phyloP scores from a whole-genome alignment of 192 early-diverging fungal species.

The Entophlyctis luteolus region DNA sequence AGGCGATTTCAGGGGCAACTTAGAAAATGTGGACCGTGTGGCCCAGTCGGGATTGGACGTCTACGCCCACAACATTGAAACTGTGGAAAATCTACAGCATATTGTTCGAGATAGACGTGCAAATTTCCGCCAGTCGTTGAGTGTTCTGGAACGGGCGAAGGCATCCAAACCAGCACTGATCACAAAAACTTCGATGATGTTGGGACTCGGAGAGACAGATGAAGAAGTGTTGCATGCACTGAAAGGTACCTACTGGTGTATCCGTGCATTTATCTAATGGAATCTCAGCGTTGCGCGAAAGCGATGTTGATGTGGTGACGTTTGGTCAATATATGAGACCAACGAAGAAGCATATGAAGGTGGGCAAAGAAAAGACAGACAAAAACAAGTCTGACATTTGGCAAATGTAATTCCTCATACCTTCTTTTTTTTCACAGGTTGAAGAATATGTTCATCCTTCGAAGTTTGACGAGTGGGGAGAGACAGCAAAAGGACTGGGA shows the following conservation, averaged over 20 bases:
- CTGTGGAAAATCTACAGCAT: conserved; percentile 84
- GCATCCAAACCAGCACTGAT: conserved; percentile 70
- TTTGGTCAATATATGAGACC: conserved; percentile 99
- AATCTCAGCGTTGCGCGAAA: conserved; percentile 62
- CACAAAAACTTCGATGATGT: conserved; percentile 98
- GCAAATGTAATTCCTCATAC: no score
- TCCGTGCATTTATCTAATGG: neutral
- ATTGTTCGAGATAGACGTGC: conserved; percentile 90
- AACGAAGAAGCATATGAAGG: conserved; percentile 98
- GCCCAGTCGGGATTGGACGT: conserved; percentile 91
- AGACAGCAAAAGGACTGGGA: conserved; percentile 75
- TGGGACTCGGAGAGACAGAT: conserved; percentile 94
- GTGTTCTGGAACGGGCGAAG: conserved; percentile 86
- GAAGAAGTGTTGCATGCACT: conserved; percentile 86
- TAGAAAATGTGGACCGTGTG: conserved; percentile 74
- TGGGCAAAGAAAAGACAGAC: no score
- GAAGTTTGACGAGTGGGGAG: conserved; percentile 81
- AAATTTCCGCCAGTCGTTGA: conserved; percentile 85
- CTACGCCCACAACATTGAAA: conserved; percentile 98
- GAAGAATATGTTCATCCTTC: conserved; percentile 89
- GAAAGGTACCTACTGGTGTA: conserved; percentile 48
- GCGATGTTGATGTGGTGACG: conserved; percentile 88
- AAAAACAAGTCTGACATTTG: no score
- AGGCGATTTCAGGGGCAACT: conserved; percentile 83
- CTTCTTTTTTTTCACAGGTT: no score